Evolutionary conservation across 2,329 filamentous ascomycete species (phyloP), one percentile per base, ranked within the genome.

Genomic region (Scleromitrula shiraiana): DNA sequence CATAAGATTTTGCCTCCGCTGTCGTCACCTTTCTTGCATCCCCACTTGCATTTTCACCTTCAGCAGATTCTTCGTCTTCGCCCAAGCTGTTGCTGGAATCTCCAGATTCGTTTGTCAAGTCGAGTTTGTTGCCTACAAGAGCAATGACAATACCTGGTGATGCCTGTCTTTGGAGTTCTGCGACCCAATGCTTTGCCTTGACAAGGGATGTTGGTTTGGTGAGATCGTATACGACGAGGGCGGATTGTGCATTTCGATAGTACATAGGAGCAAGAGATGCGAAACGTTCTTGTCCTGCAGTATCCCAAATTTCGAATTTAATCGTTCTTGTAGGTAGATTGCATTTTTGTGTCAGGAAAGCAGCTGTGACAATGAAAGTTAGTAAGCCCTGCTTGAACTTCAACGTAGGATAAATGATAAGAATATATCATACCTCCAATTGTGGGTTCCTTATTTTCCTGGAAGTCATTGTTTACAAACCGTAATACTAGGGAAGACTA

Each of bases 381-480:
- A 49, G 46, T 30, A 27, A n/a, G 27, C 14, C 1, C 17, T 15
- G 17, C 38, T 26, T 33, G 17, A 20, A 17, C 14, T 12, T 37
- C 19, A 8, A 33, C 22, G 33, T 7, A 26, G 8, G 4, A 19
- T 14, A 35, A 44, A 44, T 32, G 22, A 37, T 23, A 19, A 17
- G 10, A 30, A 38, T 39, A 8, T 33, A 30, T 47, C 77, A 56
- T 77, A 94, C 89, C 89, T 76, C 93, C 93, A 70, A 98, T 98
- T 57, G 93, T 98, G 53, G 93, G 93, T 69, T 98, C 93, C 76
- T 97, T 97, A 72, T 97, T 97, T 72, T 97, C 93, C 74, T 98
- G 93, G 64, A 98, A 98, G 70, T 97, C 91, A 72, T 98, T 93
- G 77, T 97, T 97, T 66, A 98, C 93, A 70, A 98, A 98, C 64